phyloP scores from a whole-genome alignment of 306 rosid genomes.

The Corylus americana region DNA sequence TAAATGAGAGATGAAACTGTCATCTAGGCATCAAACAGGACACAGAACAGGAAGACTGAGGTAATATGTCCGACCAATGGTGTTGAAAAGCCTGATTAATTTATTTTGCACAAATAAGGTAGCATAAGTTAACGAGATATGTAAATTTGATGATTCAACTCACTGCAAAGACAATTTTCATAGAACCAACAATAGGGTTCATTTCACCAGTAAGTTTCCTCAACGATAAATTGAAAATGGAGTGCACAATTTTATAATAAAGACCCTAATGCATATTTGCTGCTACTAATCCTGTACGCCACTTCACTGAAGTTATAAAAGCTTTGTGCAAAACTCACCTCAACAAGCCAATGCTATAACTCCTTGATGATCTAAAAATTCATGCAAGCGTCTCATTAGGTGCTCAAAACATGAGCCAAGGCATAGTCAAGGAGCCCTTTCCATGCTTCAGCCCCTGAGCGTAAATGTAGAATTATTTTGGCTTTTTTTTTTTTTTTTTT shows the following conservation, averaged over 20 bases:
- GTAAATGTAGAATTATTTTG: too few relatives aligned
- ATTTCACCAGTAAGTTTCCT: constrained; percentile 1
- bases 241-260: not conserved
- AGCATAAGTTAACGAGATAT: not conserved
- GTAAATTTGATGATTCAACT: not conserved
- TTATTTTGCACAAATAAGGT: not conserved
- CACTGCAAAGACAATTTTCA: not conserved
- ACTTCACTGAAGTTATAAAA: not conserved
- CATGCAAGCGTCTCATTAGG: not conserved
- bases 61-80: not conserved
- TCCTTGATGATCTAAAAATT: not conserved
- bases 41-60: constrained; percentile 19
- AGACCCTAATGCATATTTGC: not conserved
- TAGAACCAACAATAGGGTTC: not conserved
- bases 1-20: not conserved
- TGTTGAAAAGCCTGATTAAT: not conserved
- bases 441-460: not conserved
- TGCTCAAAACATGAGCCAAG: not conserved
- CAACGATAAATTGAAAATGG: not conserved
- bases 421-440: constrained; percentile 11
- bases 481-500: too few relatives aligned
- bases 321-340: not conserved
- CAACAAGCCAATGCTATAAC: not conserved
- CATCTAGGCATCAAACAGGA: not conserved
- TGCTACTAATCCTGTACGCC: not conserved